Base-by-base conservation (phyloP, 1,139 yeast genomes). In the Taiozyma sp. region DNA sequence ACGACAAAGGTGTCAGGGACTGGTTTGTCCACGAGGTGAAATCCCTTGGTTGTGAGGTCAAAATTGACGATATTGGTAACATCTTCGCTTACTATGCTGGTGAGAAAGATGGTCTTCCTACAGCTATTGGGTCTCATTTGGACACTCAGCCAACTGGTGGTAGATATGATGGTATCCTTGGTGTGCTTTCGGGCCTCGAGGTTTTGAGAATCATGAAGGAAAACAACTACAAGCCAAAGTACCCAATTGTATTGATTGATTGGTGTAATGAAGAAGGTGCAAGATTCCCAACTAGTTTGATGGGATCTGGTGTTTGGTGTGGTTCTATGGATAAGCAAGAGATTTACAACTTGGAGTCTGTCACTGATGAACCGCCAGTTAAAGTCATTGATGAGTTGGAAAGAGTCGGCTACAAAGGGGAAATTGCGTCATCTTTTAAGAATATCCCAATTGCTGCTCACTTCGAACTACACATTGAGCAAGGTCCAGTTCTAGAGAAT, bases 201-300 rank as follows among this genome's bases (percentile, higher is more conserved):
- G 81, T 84, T 6, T 64, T 85, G 55, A 69, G 88, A 54, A 82
- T 89, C 4, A 66, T 84, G 60, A 79, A 81, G 53, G 88, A 81
- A 14, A 79, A 81, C 63, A 68, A 73, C 42, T 74, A 68, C 58
- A 71, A 70, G 19, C 88, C 91, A 14, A 75, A 81, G 50, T 83
- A 74, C 54, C 90, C 89, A 13, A 75, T 85, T 50, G 83, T 85
- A 5, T 74, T 81, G 9, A 73, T 84, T 45, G 73, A 80, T 62
- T 85, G 91, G 91, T 81, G 85, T 60, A 85, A 85, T 61, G 91
- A 85, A 63, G 91, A 85, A 69, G 91, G 91, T 45, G 89, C 90
- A 1, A 68, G 91, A 47, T 85, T 84, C 62, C 87, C 90, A 7
- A 73, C 77, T 67, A 75, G 85, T 43, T 75, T 81, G 66, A 80